These are phyloP conservation scores for Nyctanthes arbortristis DNA, from an alignment of 257 asterid species.

Conservation along the genomic window DNA sequence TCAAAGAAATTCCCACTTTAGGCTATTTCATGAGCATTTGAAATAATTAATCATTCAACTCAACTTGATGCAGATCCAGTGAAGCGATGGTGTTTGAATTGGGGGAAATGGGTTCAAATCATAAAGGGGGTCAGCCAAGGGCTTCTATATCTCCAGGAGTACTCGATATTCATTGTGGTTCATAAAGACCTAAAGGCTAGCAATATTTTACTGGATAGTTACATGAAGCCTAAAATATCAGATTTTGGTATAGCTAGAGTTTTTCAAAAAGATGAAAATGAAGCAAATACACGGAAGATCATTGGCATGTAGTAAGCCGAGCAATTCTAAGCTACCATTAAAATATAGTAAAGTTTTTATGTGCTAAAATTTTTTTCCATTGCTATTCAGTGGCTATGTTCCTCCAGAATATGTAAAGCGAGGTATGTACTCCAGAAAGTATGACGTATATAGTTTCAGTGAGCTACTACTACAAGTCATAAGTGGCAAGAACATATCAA, in stretches of 20 bases:
- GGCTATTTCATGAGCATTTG: not conserved
- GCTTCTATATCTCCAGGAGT: slow-evolving; percentile 45
- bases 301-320: slow-evolving; percentile 45
- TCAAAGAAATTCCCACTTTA: not conserved
- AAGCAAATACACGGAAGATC: slow-evolving; percentile 39
- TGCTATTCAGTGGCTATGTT: slow-evolving; percentile 36
- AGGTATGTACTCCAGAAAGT: slow-evolving; percentile 43
- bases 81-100: slow-evolving; percentile 24
- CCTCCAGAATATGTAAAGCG: slow-evolving; percentile 45
- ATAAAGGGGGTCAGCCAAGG: slow-evolving; percentile 50
- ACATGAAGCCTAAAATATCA: slow-evolving; percentile 40
- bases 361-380: not conserved
- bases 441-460: slow-evolving; percentile 45
- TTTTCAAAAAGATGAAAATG: slow-evolving; percentile 32
- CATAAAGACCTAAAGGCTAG: slow-evolving; percentile 45
- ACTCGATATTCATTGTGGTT: slow-evolving; percentile 37
- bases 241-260: slow-evolving; percentile 39
- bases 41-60: not conserved
- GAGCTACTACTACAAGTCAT: slow-evolving; percentile 42
- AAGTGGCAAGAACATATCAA: slow-evolving; percentile 36
- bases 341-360: not conserved
- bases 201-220: slow-evolving; percentile 32
- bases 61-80: slow-evolving; percentile 29
- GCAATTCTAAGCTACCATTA: not conserved
- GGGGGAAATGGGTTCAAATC: slow-evolving; percentile 33